Percentiles rank a stretch among this genome's conserved stretches.
phyloP scores from a whole-genome alignment of 805 yeast genomes.

The Metschnikowia lachancei region DNA sequence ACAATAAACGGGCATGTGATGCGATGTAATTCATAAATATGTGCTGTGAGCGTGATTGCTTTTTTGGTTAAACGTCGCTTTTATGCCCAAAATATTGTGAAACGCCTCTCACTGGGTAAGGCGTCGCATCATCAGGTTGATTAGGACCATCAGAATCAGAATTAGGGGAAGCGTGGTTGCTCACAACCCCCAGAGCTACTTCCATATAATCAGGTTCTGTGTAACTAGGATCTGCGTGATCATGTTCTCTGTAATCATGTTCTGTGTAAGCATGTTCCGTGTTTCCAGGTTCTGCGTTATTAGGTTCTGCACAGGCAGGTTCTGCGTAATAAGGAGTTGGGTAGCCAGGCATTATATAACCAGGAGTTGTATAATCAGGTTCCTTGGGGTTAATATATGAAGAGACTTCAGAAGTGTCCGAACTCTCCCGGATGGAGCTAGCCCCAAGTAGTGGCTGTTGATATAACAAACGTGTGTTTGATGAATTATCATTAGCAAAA shows the following conservation, averaged over 20 bases:
- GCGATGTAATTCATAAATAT: too few species aligned
- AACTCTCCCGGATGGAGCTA: background rate
- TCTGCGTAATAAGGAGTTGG: too few species aligned
- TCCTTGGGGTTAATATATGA: background rate
- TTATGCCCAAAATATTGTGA: slow-evolving; percentile 13
- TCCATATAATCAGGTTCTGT: background rate
- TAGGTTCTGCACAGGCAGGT: too few species aligned
- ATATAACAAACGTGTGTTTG: background rate
- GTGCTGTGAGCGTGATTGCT: background rate
- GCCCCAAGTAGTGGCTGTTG: background rate
- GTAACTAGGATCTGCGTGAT: background rate
- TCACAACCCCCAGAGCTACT: background rate
- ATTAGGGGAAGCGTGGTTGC: background rate
- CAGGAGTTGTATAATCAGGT: too few species aligned
- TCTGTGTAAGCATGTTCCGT: too few species aligned
- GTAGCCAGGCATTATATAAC: too few species aligned
- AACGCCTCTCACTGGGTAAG: slow-evolving; percentile 21
- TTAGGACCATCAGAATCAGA: background rate
- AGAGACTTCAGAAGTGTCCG: background rate
- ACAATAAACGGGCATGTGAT: too few species aligned
- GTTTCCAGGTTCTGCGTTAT: too few species aligned
- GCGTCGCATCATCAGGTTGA: slow-evolving; percentile 4
- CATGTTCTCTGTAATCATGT: too few species aligned
- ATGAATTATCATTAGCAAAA: background rate
- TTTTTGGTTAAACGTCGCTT: background rate